Evolutionary conservation across 73 alveolate species (phyloP).

Genomic region (Paramecium pentaurelia): DNA sequence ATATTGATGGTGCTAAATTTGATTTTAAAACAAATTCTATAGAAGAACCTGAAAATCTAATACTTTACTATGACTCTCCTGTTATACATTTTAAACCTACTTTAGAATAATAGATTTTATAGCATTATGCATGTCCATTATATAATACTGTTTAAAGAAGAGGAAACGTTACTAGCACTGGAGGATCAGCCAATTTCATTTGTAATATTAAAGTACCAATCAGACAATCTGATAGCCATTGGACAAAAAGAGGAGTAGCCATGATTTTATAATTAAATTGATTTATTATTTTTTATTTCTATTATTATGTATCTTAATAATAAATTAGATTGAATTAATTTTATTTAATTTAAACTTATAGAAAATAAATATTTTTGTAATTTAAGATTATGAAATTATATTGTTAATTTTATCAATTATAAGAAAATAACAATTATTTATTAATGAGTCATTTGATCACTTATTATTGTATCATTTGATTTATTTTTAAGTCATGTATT

Average conservation of each 20-base stretch:
- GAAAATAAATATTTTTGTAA: background rate
- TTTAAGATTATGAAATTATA: background rate
- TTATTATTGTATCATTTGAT: background rate
- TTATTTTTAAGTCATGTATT: background rate
- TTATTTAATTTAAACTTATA: background rate
- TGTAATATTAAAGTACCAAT: background rate
- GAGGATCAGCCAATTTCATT: slow-evolving; percentile 1
- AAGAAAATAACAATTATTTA: background rate
- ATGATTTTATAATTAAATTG: slow-evolving; percentile 22
- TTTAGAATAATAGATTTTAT: background rate
- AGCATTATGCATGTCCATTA: slow-evolving; percentile 77
- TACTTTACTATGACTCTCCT: slow-evolving; percentile 10
- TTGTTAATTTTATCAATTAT: background rate
- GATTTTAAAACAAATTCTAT: slow-evolving; percentile 20
- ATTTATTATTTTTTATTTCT: background rate
- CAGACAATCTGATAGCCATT: background rate
- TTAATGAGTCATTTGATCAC: background rate
- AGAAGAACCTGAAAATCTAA: slow-evolving; percentile 30
- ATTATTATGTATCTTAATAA: too few species aligned
- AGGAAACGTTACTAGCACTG: slow-evolving; percentile 61
- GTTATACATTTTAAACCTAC: background rate
- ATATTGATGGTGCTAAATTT: slow-evolving; percentile 34
- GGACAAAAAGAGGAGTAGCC: slow-evolving; percentile 45
- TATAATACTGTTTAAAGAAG: slow-evolving; percentile 93
- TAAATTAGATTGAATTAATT: background rate